phyloP scores from a whole-genome alignment of 2,329 filamentous ascomycete genomes.

The Capronia epimyces region DNA sequence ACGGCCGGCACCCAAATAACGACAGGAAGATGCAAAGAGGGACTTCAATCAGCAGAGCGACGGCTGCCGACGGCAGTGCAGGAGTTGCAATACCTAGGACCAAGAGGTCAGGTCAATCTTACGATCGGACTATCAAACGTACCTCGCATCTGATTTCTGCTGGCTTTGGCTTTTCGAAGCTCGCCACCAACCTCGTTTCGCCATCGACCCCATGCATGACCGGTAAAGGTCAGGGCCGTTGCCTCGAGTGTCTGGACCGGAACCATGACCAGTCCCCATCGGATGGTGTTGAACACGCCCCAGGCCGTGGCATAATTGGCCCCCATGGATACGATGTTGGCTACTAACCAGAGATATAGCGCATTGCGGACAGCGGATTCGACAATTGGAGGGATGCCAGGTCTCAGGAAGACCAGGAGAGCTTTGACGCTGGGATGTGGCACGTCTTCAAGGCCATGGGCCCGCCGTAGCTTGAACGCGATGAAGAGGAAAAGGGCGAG shows the following conservation, averaged over 20 bases:
- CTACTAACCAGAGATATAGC: conserved; percentile 66
- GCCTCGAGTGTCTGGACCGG: conserved; percentile 63
- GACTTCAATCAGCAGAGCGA: conserved; percentile 57
- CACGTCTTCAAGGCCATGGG: conserved; percentile 16
- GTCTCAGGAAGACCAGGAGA: conserved; percentile 50
- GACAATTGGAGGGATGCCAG: conserved; percentile 54
- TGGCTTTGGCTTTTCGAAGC: conserved; percentile 31
- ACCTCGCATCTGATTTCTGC: conserved; percentile 31
- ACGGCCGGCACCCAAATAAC: conserved; percentile 52
- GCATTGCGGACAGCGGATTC: conserved; percentile 65
- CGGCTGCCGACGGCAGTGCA: conserved; percentile 48
- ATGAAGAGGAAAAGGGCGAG: conserved; percentile 54
- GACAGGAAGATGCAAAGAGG: conserved; percentile 60
- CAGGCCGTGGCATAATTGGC: conserved; percentile 64
- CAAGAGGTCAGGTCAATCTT: neutral
- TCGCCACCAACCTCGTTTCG: conserved; percentile 34
- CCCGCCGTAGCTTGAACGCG: conserved; percentile 11
- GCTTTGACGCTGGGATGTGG: conserved; percentile 40
- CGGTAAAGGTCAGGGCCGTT: conserved; percentile 59
- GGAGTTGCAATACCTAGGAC: conserved; percentile 45
- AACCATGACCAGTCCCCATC: conserved; percentile 70
- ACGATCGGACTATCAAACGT: neutral
- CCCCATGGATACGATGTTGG: conserved; percentile 59
- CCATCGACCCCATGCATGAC: conserved; percentile 59
- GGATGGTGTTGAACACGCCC: conserved; percentile 68